These are phyloP conservation scores for Helenozyma baotianmanensis DNA, from an alignment of 805 yeast species.

Conservation along the genomic window DNA sequence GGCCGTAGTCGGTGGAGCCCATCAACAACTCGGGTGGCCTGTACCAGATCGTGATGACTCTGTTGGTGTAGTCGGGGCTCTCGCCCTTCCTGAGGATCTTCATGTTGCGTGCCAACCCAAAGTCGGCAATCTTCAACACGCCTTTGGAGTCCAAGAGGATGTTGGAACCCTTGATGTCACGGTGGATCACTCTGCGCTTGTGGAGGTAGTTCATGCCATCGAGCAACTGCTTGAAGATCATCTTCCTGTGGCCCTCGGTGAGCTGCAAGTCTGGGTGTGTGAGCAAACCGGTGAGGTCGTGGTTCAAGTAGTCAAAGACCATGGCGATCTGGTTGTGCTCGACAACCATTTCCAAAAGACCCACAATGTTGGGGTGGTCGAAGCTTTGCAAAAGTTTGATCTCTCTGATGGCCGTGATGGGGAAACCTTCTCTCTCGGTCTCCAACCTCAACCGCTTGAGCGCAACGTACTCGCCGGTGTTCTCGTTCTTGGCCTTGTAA, in stretches of 20 bases:
- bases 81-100: constrained; percentile 47
- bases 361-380: constrained; percentile 76
- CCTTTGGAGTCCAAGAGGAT: constrained; percentile 63
- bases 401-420: constrained; percentile 92
- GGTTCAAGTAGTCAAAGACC: constrained; percentile 92
- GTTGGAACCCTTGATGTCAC: constrained; percentile 82
- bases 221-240: constrained; percentile 58
- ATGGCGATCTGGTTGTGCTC: constrained; percentile 71
- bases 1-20: constrained; percentile 86
- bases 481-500: constrained; percentile 72
- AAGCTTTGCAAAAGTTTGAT: constrained; percentile 79
- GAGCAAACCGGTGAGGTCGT: constrained; percentile 84
- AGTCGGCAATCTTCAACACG: constrained; percentile 68
- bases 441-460: constrained; percentile 81
- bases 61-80: constrained; percentile 80
- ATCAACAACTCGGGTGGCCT: constrained; percentile 91
- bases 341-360: constrained; percentile 85
- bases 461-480: constrained; percentile 75
- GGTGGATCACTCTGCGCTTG: constrained; percentile 61
- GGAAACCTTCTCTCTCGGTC: constrained; percentile 89
- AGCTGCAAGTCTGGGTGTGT: constrained; percentile 68
- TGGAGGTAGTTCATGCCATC: constrained; percentile 70
- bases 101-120: constrained; percentile 78
- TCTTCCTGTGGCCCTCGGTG: constrained; percentile 61
- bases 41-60: constrained; percentile 96